Percentiles rank a stretch among this genome's conserved stretches.
phyloP scores from a whole-genome alignment of 495 filamentous ascomycete genomes.

The Penicillium taxi region DNA sequence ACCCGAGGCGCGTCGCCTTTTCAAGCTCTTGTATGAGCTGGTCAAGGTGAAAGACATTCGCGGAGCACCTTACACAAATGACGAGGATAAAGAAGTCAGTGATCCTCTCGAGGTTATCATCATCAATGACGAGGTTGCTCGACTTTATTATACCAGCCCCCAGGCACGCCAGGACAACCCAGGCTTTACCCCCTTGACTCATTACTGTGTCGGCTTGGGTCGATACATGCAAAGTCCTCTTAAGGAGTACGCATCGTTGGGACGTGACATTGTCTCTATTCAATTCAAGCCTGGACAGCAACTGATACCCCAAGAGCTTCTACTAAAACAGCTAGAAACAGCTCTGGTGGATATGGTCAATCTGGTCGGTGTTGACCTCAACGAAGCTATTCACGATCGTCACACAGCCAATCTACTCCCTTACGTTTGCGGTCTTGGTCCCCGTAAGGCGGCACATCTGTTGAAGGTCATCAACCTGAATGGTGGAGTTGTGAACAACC shows the following conservation, averaged over 20 bases:
- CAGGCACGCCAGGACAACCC: constrained; percentile 79
- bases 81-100: constrained; percentile 39
- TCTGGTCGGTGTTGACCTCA: constrained; percentile 87
- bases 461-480: constrained; percentile 86
- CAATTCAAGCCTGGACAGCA: constrained; percentile 84
- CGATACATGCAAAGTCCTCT: constrained; percentile 90
- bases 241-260: constrained; percentile 89
- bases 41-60: constrained; percentile 65
- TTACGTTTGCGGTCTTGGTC: constrained; percentile 88
- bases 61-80: constrained; percentile 54
- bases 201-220: constrained; percentile 83
- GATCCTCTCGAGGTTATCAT: constrained; percentile 79
- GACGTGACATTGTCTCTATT: constrained; percentile 78
- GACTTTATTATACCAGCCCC: constrained; percentile 83
- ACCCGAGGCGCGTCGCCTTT: constrained; percentile 74
- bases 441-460: constrained; percentile 77
- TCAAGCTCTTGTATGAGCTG: constrained; percentile 67
- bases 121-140: constrained; percentile 91
- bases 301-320: constrained; percentile 75
- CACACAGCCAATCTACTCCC: constrained; percentile 82
- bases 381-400: constrained; percentile 71
- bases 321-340: constrained; percentile 78
- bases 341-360: constrained; percentile 98
- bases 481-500: constrained; percentile 71
- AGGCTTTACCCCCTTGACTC: constrained; percentile 59